Percentiles rank a stretch among this genome's conserved stretches.
These are phyloP conservation scores for Purpureocillium lavendulum DNA, from an alignment of 2,329 filamentous ascomycete species.

Conservation along the genomic window DNA sequence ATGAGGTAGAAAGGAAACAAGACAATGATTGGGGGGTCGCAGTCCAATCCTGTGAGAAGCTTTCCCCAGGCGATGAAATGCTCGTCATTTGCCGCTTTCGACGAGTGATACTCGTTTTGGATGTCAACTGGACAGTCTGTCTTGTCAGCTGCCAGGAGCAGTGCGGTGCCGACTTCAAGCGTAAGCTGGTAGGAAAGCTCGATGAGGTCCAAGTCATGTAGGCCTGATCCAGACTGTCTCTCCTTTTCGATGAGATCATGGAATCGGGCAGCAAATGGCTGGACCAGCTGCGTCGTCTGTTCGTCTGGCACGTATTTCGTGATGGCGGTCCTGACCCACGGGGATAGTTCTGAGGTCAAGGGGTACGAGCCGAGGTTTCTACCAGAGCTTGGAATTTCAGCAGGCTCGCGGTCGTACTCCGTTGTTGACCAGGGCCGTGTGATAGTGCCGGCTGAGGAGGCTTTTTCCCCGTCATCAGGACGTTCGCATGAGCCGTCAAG, in stretches of 20 bases:
- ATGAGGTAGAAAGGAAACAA: constrained; percentile 9
- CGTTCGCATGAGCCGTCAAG: not conserved
- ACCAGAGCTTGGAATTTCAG: not conserved
- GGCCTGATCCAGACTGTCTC: not conserved
- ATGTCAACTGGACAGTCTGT: not conserved
- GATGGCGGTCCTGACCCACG: constrained; percentile 1
- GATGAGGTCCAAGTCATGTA: constrained; percentile 3
- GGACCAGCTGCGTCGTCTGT: not conserved
- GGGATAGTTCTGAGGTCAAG: constrained; percentile 2
- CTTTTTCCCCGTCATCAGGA: not conserved
- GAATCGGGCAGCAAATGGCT: constrained; percentile 1
- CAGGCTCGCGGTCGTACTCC: not conserved
- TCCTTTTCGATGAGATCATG: constrained; percentile 1
- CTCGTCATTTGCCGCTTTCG: constrained; percentile 2
- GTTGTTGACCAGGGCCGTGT: not conserved
- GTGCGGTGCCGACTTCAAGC: constrained; percentile 1
- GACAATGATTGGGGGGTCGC: constrained; percentile 8
- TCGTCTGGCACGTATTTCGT: not conserved
- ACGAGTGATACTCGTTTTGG: not conserved
- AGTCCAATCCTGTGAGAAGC: constrained; percentile 6
- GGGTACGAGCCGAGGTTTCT: constrained; percentile 1
- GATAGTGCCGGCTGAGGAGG: not conserved
- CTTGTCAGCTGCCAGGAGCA: constrained; percentile 2
- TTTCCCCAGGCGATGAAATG: constrained; percentile 5
- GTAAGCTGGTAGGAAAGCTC: constrained; percentile 4